phyloP scores from a whole-genome alignment of 768 basidiomycete species.

The Xerocomellus chrysenteron region DNA sequence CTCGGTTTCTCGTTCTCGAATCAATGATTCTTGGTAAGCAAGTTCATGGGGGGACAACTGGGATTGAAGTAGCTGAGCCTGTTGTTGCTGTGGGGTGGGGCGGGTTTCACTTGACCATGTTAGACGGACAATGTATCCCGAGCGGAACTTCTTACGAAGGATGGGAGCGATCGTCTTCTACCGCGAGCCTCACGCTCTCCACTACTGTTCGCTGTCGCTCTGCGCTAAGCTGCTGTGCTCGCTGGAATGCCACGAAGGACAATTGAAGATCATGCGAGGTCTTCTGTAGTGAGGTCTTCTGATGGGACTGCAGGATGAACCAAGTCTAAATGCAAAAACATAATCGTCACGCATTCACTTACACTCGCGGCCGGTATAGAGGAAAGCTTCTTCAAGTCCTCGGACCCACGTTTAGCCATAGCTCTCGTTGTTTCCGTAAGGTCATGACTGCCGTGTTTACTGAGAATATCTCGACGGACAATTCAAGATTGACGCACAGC shows the following conservation, averaged over 20 bases:
- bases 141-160: constrained; percentile 14
- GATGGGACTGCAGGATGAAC: constrained; percentile 53
- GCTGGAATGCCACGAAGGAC: constrained; percentile 88
- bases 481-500: constrained; percentile 54
- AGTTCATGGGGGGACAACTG: constrained; percentile 89
- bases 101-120: constrained; percentile 33
- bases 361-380: constrained; percentile 63
- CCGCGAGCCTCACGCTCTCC: constrained; percentile 77
- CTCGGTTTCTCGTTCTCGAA: constrained; percentile 82
- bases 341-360: constrained; percentile 19
- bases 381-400: constrained; percentile 88
- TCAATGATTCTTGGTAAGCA: constrained; percentile 90
- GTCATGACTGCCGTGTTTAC: constrained; percentile 65
- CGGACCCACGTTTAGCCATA: constrained; percentile 92
- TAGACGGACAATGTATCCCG: neutral
- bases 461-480: constrained; percentile 2
- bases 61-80: constrained; percentile 65
- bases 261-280: constrained; percentile 90
- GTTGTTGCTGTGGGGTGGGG: constrained; percentile 57
- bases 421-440: constrained; percentile 91
- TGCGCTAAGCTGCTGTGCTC: constrained; percentile 85
- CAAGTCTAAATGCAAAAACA: neutral
- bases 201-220: constrained; percentile 90
- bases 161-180: constrained; percentile 66
- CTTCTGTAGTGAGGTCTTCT: constrained; percentile 85